Evolutionary conservation across 495 filamentous ascomycete species (phyloP).

Genomic region (Sphaerosporella brunnea): DNA sequence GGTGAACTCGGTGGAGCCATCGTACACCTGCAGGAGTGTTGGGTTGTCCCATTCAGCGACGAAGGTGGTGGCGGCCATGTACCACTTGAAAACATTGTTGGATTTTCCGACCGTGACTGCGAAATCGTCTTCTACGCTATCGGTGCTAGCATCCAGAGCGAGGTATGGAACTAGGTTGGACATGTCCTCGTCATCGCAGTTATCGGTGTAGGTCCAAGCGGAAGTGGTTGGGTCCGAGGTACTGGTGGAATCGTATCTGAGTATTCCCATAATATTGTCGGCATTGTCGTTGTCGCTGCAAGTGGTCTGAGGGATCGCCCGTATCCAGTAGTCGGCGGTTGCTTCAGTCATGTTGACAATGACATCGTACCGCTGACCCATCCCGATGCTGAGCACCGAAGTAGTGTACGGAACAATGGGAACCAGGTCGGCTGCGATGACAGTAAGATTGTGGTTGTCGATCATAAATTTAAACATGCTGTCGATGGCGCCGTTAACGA

Average conservation of each 20-base stretch:
- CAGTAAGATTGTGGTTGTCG: conserved; percentile 28
- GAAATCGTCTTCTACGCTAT: conserved; percentile 14
- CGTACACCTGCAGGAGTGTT: conserved; percentile 28
- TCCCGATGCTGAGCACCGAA: conserved; percentile 8
- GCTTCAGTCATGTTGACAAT: conserved; percentile 19
- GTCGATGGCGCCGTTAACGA: conserved; percentile 28
- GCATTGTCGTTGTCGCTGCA: conserved; percentile 31
- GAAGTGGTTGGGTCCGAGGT: conserved; percentile 27
- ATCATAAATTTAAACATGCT: conserved; percentile 26
- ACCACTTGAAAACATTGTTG: conserved; percentile 30
- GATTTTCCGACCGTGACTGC: conserved; percentile 20
- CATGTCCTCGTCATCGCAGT: conserved; percentile 29
- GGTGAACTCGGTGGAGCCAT: no score
- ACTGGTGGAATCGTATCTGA: conserved; percentile 33
- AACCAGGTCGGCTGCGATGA: conserved; percentile 31
- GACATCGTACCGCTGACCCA: conserved; percentile 27
- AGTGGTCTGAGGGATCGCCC: conserved; percentile 33
- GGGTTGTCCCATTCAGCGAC: conserved; percentile 31
- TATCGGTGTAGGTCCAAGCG: conserved; percentile 22
- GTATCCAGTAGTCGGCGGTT: background rate
- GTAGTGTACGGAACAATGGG: conserved; percentile 27
- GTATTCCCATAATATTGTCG: conserved; percentile 39
- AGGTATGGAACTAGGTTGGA: conserved; percentile 31
- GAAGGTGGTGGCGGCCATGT: conserved; percentile 29
- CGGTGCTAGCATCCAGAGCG: conserved; percentile 25